Evolutionary conservation across 805 yeast species (phyloP).

Genomic region (Saccharomycopsis babjevae): DNA sequence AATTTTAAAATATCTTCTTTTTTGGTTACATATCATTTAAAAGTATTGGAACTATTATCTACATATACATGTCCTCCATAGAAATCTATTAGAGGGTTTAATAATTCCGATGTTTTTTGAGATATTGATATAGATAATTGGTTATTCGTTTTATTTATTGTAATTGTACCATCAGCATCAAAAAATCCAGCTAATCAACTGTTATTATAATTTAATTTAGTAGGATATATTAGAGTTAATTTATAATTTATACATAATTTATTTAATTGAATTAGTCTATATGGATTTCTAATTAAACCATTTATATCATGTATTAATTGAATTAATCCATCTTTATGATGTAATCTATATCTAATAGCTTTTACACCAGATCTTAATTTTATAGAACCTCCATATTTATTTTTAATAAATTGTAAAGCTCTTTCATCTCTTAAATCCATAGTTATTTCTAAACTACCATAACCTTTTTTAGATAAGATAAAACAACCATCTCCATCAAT

Average conservation of each 20-base stretch:
- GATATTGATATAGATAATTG: constrained; percentile 2
- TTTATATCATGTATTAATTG: background rate
- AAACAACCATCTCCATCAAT: constrained; percentile 2
- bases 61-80: constrained; percentile 4
- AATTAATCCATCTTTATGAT: background rate
- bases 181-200: constrained; percentile 5
- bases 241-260: background rate
- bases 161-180: constrained; percentile 1
- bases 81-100: constrained; percentile 6
- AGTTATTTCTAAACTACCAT: constrained; percentile 10
- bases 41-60: background rate
- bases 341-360: background rate
- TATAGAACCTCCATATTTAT: constrained; percentile 3
- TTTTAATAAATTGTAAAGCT: background rate
- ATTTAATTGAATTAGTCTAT: background rate
- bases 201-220: background rate
- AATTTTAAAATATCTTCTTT: constrained; percentile 3
- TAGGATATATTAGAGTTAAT: background rate
- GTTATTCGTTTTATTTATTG: background rate
- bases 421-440: constrained; percentile 5
- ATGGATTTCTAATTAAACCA: background rate
- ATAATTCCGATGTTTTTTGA: constrained; percentile 4
- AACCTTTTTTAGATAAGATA: background rate
- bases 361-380: constrained; percentile 6
- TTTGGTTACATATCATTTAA: constrained; percentile 1